Evolutionary conservation across 495 filamentous ascomycete genomes (phyloP).

Genomic region (Cetradonia linearis): DNA sequence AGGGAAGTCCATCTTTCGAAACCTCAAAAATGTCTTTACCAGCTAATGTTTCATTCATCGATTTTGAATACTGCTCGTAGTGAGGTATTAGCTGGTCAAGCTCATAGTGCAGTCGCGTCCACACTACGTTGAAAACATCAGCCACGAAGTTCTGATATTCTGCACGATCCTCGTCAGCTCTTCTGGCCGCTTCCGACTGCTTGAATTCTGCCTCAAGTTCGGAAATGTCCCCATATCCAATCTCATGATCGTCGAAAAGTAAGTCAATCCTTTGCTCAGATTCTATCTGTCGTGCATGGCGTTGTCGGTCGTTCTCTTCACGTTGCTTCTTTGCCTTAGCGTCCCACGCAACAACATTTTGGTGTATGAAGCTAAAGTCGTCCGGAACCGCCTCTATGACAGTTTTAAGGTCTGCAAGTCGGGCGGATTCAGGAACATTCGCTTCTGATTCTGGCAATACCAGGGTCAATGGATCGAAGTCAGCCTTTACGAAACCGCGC

Average conservation of each 20-base stretch:
- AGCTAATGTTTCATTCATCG: conserved; percentile 30
- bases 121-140: conserved; percentile 43
- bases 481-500: conserved; percentile 23
- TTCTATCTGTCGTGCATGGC: conserved; percentile 43
- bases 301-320: conserved; percentile 38
- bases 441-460: conserved; percentile 18
- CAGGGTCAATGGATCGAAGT: conserved; percentile 24
- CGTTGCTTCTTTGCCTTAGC: conserved; percentile 33
- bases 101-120: conserved; percentile 42
- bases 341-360: conserved; percentile 40
- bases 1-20: conserved; percentile 32
- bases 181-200: conserved; percentile 41
- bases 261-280: conserved; percentile 45
- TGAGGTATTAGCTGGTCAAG: conserved; percentile 42
- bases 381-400: conserved; percentile 28
- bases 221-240: conserved; percentile 52
- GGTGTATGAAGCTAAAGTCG: conserved; percentile 42
- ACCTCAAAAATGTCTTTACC: conserved; percentile 34
- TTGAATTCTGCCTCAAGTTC: conserved; percentile 52
- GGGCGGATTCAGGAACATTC: conserved; percentile 11
- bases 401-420: conserved; percentile 18
- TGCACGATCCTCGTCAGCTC: conserved; percentile 44
- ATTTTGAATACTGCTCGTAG: conserved; percentile 35
- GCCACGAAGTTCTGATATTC: conserved; percentile 45
- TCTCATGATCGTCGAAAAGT: conserved; percentile 49